Evolutionary conservation across 1,139 yeast genomes (phyloP).

Genomic region (Kluyveromyces marxianus): DNA sequence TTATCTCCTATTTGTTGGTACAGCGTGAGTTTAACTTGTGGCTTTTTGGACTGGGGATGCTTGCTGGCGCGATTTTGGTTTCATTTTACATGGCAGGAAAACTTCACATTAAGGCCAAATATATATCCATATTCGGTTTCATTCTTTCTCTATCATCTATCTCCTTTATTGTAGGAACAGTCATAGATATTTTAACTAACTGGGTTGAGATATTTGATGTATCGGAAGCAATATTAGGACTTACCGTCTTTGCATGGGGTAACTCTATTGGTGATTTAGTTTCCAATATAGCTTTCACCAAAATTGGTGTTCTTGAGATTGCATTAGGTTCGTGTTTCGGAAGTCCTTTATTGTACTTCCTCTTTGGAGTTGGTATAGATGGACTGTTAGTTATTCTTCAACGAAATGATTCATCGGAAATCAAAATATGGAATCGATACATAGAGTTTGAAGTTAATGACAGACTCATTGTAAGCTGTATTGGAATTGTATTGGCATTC

Average conservation of each 20-base stretch:
- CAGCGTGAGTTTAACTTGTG: constrained; percentile 5
- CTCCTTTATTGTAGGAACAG: constrained; percentile 66
- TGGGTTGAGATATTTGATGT: constrained; percentile 39
- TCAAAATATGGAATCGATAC: constrained; percentile 9
- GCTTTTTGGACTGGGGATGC: constrained; percentile 6
- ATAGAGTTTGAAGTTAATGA: constrained; percentile 38
- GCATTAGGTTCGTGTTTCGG: constrained; percentile 95
- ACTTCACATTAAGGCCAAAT: constrained; percentile 7
- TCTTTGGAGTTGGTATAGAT: constrained; percentile 60
- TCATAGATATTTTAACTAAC: constrained; percentile 60
- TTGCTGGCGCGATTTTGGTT: constrained; percentile 5
- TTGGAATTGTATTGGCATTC: constrained; percentile 48
- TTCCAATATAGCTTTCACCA: constrained; percentile 77
- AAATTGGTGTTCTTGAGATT: constrained; percentile 84
- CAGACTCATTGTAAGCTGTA: constrained; percentile 44
- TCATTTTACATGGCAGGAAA: not conserved
- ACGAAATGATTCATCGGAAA: constrained; percentile 10
- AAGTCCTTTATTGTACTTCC: constrained; percentile 66
- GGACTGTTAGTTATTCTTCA: constrained; percentile 45
- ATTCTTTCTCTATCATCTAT: constrained; percentile 64
- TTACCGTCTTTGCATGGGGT: constrained; percentile 88
- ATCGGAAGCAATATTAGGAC: constrained; percentile 77
- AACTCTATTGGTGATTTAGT: constrained; percentile 90
- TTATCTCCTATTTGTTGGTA: constrained; percentile 4
- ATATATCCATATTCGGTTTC: constrained; percentile 52